Evolutionary conservation across 306 rosid species (phyloP), one percentile per base, ranked within the genome.

Genomic region (Bauhinia variegata): DNA sequence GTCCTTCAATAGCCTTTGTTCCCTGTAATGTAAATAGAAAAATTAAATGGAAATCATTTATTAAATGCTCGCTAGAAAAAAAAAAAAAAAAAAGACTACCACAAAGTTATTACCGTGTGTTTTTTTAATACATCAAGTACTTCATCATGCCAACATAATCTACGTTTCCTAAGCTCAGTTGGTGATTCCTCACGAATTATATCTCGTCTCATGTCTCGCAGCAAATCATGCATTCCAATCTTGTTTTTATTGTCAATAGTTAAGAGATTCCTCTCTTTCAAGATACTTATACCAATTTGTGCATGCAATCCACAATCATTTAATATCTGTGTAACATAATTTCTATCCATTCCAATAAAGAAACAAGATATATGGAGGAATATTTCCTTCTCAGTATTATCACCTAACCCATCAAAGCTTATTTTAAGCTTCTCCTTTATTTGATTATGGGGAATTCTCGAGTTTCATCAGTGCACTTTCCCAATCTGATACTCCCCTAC

Each of bases 201-300:
- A 41, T 50, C 56, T 15, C 57, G 8, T 16, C 73, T 76, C 72
- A 69, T 76, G 12, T 76, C 72, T 70, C 62, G 49, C 46, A 70
- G 12, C 23, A 76, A 65, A 64, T 76, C 76, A 60, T 76, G 80
- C 76, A 70, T 76, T 11, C 4, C 18, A 4, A 76, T 37, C 10
- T 5, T 62, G 53, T 68, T 55, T 8, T 4, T 0, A 8, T 70
- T 55, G 15, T 44, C 59, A 46, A 54, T 11, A 13, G 54, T 53
- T 7, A 69, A 0, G 4, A 69, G 80, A 13, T 61, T 54, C 37
- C 65, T 17, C 0, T 69, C 58, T 30, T 23, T 6, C 0, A 75
- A 70, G 7, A 62, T 46, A 1, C 6, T 7, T 12, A 76, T 36
- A 7, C 71, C 67, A 28, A 11, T 63, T 31, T 2, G 49, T 36